These are phyloP conservation scores for Yarrowia sp. DNA, from an alignment of 805 yeast genomes.

Conservation along the genomic window DNA sequence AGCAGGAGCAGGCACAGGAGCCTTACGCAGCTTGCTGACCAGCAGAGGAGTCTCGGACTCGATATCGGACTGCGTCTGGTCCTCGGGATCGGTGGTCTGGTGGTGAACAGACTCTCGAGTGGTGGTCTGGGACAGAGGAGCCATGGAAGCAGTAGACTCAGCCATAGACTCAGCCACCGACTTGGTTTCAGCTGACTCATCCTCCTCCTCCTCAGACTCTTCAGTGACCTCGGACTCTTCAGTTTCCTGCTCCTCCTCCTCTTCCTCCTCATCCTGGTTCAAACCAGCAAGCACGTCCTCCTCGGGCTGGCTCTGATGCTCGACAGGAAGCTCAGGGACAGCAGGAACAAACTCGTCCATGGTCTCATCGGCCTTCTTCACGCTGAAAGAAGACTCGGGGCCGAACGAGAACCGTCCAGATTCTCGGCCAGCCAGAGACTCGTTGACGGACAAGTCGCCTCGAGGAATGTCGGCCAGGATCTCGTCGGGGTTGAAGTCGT, in stretches of 20 bases:
- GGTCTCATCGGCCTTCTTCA: constrained; percentile 3
- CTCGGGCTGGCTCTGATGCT: background rate
- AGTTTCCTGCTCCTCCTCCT: background rate
- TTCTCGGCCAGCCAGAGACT: background rate
- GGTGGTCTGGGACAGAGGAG: background rate
- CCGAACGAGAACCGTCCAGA: constrained; percentile 15
- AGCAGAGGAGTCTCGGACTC: constrained; percentile 7
- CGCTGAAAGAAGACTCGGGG: constrained; percentile 10
- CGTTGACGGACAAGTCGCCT: background rate
- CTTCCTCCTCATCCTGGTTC: background rate
- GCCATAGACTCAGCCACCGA: background rate
- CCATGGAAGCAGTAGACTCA: background rate
- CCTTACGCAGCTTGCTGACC: constrained; percentile 1
- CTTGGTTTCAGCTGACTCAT: background rate
- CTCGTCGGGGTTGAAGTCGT: constrained; percentile 1
- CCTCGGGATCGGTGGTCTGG: background rate
- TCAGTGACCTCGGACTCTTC: background rate
- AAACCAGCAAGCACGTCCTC: background rate
- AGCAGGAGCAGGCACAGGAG: background rate
- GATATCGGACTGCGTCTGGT: background rate
- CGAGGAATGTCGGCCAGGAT: constrained; percentile 4
- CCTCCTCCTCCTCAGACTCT: background rate
- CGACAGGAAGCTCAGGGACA: background rate
- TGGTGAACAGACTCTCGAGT: background rate
- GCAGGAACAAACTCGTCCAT: background rate